Evolutionary conservation across 148 eudicot genomes (phyloP).

Genomic region (Vaccinium corymbosum): DNA sequence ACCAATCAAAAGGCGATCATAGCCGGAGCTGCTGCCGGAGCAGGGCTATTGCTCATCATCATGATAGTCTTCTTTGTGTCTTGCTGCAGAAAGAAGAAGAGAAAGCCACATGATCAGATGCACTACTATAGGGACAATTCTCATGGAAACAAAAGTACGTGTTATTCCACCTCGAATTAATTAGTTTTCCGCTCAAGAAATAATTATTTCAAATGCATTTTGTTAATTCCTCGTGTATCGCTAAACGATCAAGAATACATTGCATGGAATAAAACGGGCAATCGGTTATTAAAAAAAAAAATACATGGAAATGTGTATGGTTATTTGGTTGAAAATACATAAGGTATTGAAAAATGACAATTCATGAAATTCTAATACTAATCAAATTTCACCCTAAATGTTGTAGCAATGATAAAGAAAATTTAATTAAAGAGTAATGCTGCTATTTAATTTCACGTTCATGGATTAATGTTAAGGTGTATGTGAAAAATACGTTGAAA

Average conservation of each 20-base stretch:
- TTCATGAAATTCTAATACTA: no score
- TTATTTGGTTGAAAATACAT: no score
- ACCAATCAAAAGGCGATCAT: not conserved
- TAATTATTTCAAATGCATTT: not conserved
- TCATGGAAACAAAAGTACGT: constrained; percentile 4
- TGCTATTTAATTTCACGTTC: no score
- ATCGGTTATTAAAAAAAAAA: no score
- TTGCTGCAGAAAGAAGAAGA: constrained; percentile 17
- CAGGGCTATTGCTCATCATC: constrained; percentile 4
- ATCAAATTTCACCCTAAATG: no score
- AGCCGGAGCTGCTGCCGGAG: constrained; percentile 8
- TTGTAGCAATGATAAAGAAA: no score
- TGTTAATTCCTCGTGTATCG: not conserved
- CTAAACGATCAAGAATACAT: not conserved
- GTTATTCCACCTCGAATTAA: not conserved
- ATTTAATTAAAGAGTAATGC: no score
- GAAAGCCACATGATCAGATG: constrained; percentile 18
- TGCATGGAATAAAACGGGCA: not conserved
- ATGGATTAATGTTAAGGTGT: no score
- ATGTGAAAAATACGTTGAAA: no score
- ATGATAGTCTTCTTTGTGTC: constrained; percentile 5
- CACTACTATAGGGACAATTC: constrained; percentile 16
- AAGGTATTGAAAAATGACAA: no score
- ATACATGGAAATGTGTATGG: no score
- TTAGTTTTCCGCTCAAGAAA: not conserved